A percentile compares a stretch with the other conserved stretches of the same genome.
Conservation (phyloP, 805 yeast species). For the Alloascoidea hylecoeti region DNA sequence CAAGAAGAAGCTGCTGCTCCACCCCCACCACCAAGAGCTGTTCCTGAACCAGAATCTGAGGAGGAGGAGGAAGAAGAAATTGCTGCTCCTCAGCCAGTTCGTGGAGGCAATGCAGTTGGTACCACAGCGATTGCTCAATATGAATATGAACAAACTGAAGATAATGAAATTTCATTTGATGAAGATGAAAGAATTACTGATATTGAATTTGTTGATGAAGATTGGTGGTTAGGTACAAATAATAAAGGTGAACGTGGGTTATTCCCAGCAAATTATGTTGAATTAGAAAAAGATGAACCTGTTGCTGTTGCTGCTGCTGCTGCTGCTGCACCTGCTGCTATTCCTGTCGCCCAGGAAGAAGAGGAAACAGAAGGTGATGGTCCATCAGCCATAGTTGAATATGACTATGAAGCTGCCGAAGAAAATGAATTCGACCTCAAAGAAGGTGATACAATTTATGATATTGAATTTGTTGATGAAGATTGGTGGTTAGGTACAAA, state of each 20-base stretch:
- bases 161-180: conserved; percentile 51
- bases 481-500: conserved; percentile 91
- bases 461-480: conserved; percentile 56
- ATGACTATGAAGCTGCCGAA: conserved; percentile 64
- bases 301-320: conserved; percentile 9
- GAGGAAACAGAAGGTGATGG: conserved; percentile 8
- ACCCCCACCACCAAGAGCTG: conserved; percentile 4
- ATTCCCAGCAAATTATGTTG: conserved; percentile 86
- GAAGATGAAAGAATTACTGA: conserved; percentile 58
- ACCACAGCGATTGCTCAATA: conserved; percentile 66
- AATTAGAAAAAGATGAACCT: conserved; percentile 21
- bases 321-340: conserved; percentile 8
- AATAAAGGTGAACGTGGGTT: conserved; percentile 63
- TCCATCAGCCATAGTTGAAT: conserved; percentile 60
- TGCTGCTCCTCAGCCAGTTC: conserved; percentile 5
- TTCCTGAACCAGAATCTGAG: conserved; percentile 2
- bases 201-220: conserved; percentile 59
- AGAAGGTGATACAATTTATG: conserved; percentile 55
- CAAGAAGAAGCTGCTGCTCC: conserved; percentile 4
- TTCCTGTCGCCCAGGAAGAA: conserved; percentile 7
- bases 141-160: conserved; percentile 65
- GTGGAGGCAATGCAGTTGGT: conserved; percentile 7
- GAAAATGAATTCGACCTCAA: conserved; percentile 57
- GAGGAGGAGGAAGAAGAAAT: conserved; percentile 6
- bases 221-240: conserved; percentile 87